These are phyloP conservation scores for Durotheca rogersii DNA, from an alignment of 495 filamentous ascomycete species.

Conservation along the genomic window DNA sequence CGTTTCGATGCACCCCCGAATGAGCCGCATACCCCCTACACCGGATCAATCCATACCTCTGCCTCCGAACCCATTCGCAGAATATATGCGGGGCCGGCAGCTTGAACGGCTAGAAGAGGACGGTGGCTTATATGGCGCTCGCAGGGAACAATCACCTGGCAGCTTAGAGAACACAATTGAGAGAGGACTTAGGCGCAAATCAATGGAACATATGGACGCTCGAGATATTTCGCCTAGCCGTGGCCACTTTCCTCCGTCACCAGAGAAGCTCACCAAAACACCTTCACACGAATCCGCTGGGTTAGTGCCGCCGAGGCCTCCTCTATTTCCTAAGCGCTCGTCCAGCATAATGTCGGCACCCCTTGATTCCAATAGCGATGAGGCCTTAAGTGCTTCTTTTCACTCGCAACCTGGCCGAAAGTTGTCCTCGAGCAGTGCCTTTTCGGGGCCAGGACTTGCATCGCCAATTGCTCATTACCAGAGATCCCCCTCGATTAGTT, in stretches of 20 bases:
- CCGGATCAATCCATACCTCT: conserved; percentile 51
- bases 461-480: conserved; percentile 59
- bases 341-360: conserved; percentile 51
- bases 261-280: conserved; percentile 42
- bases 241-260: conserved; percentile 33
- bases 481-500: conserved; percentile 80
- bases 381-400: conserved; percentile 43
- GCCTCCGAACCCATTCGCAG: conserved; percentile 39
- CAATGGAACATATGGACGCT: not conserved
- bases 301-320: conserved; percentile 45
- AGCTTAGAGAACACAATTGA: conserved; percentile 29
- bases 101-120: conserved; percentile 35
- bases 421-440: conserved; percentile 62
- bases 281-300: conserved; percentile 42
- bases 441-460: conserved; percentile 41
- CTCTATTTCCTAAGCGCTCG: conserved; percentile 49
- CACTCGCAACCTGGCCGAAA: conserved; percentile 53
- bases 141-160: conserved; percentile 47
- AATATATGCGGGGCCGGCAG: conserved; percentile 34
- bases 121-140: conserved; percentile 40
- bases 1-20: conserved; percentile 69
- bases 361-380: conserved; percentile 42
- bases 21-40: conserved; percentile 63
- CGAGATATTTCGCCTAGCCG: conserved; percentile 24
- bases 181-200: conserved; percentile 4